Evolutionary conservation across 2,329 filamentous ascomycete genomes (phyloP), one percentile per base, ranked within the genome.

Genomic region (Exophiala sideris): DNA sequence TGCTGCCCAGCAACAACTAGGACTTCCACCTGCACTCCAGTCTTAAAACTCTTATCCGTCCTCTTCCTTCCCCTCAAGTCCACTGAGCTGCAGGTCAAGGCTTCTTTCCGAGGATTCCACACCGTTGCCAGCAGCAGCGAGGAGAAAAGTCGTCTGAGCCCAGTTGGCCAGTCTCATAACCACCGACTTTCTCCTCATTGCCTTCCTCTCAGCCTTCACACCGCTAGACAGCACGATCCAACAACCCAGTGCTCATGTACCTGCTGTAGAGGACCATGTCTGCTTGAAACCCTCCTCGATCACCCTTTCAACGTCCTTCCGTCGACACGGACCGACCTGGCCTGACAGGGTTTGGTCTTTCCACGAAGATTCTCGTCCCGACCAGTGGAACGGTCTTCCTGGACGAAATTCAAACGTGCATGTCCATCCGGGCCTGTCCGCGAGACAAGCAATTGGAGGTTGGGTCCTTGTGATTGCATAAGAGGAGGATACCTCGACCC

Each of bases 1-100:
- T 57, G 57, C 57, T 60, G 57, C 57, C 57, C 57, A 60, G 57
- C 57, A 60, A 60, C 57, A 60, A 60, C 57, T 45, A 18, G 20
- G 48, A 40, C 57, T 48, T 52, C 36, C 48, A 48, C 41, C 49
- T 52, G 46, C 45, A 54, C 45, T 53, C 29, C 33, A 46, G 21
- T 24, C 57, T 60, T 60, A 57, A 60, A 60, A 51, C 51, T 53
- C 51, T 57, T 21, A 5, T 40, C 20, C 14, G 14, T 34, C 48
- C 42, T 51, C 52, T 42, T 36, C 47, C 48, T 56, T 49, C 48
- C 49, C 53, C 49, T 50, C 48, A 50, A 52, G 50, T 46, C 51
- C 57, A 55, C 51, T 52, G 57, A 57, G 57, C 57, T 57, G 50
- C 52, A 55, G 57, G 51, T 57, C 49, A 45, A 52, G 52, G 57